Percentiles rank a stretch among this genome's conserved stretches.
phyloP scores from a whole-genome alignment of 495 filamentous ascomycete species.

The Hypoxylon rickii region DNA sequence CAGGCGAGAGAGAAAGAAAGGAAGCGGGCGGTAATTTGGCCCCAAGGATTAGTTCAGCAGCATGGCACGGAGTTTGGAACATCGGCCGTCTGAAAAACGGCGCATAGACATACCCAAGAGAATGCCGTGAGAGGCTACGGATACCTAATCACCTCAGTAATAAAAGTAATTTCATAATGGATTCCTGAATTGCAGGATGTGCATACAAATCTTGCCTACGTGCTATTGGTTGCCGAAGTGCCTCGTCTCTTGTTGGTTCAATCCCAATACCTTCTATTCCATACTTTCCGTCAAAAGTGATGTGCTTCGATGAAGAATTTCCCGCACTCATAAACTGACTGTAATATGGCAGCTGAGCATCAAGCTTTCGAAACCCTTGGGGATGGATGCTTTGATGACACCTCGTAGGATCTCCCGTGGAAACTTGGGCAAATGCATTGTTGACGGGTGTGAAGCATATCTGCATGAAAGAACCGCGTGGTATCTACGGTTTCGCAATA shows the following conservation, averaged over 20 bases:
- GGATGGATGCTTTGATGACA: conserved; percentile 9
- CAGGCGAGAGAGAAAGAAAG: conserved; percentile 8
- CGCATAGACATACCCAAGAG: conserved; percentile 9
- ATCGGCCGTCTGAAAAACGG: background rate
- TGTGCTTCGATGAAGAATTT: background rate
- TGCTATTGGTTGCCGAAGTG: no score
- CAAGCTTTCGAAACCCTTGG: conserved; percentile 9
- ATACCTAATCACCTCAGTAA: background rate
- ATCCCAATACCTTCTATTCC: no score
- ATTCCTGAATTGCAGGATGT: no score
- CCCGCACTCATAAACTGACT: conserved; percentile 13
- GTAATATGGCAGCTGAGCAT: conserved; percentile 8
- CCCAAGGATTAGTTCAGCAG: no score
- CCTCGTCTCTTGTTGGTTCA: no score
- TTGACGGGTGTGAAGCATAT: background rate
- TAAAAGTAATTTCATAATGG: background rate
- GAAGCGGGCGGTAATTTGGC: background rate
- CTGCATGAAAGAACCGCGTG: background rate
- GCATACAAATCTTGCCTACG: no score
- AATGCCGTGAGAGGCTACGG: background rate
- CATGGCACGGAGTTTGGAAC: conserved; percentile 7
- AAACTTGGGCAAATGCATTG: conserved; percentile 1
- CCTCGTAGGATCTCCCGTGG: conserved; percentile 4
- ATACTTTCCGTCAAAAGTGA: background rate
- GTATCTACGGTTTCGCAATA: no score